Evolutionary conservation across 805 yeast species (phyloP).

Genomic region (Yamadazyma takamatsuzukensis): DNA sequence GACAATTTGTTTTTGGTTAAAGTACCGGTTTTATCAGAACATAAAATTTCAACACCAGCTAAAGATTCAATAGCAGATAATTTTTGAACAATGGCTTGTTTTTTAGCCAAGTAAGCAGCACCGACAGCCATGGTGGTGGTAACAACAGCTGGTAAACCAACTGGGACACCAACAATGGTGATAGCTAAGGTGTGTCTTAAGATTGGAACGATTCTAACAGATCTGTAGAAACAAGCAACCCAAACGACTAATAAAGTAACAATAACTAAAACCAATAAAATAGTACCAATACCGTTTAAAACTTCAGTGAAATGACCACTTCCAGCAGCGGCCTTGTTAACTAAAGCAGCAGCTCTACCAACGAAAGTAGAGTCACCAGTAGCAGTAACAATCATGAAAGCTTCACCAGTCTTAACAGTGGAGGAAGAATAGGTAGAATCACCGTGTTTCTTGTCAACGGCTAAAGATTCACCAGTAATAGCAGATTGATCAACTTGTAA

Average conservation of each 20-base stretch:
- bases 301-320: slow-evolving; percentile 97
- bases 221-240: slow-evolving; percentile 93
- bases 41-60: slow-evolving; percentile 96
- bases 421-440: slow-evolving; percentile 89
- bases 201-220: slow-evolving; percentile 80
- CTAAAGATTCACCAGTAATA: slow-evolving; percentile 95
- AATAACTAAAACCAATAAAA: slow-evolving; percentile 83
- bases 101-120: slow-evolving; percentile 97
- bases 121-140: slow-evolving; percentile 99
- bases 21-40: slow-evolving; percentile 98
- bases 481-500: slow-evolving; percentile 95
- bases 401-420: slow-evolving; percentile 94
- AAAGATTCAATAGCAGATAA: slow-evolving; percentile 94
- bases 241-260: slow-evolving; percentile 84
- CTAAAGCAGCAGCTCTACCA: slow-evolving; percentile 97
- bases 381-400: slow-evolving; percentile 88
- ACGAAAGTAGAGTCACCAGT: slow-evolving; percentile 95
- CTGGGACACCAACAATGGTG: slow-evolving; percentile 97
- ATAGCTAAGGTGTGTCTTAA: slow-evolving; percentile 91
- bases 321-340: slow-evolving; percentile 90
- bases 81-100: slow-evolving; percentile 95
- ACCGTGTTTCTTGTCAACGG: slow-evolving; percentile 88
- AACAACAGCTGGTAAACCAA: slow-evolving; percentile 97
- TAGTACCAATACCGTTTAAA: slow-evolving; percentile 95
- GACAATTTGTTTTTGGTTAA: slow-evolving; percentile 96